A percentile compares a stretch with the other conserved stretches of the same genome.
Evolutionary conservation across 2,329 filamentous ascomycete genomes (phyloP).

Genomic region (Colletotrichum simmondsii): DNA sequence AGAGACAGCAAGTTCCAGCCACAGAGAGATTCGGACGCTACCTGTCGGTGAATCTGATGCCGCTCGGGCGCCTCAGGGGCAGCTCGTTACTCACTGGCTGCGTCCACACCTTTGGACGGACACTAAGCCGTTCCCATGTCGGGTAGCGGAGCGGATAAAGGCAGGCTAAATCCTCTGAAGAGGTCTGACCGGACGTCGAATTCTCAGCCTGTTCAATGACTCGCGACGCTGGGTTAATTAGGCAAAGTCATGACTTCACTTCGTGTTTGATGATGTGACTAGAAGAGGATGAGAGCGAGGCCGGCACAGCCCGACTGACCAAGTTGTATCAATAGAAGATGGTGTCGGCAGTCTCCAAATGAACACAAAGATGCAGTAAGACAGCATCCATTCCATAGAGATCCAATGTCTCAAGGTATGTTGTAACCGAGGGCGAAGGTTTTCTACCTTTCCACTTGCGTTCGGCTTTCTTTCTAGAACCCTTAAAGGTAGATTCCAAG

Average conservation of each 20-base stretch:
- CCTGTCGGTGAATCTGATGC: neutral
- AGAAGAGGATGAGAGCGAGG: no score
- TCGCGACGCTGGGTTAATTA: neutral
- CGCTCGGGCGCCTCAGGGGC: neutral
- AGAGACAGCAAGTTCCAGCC: neutral
- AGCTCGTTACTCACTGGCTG: neutral
- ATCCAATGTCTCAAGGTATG: neutral
- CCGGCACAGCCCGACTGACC: no score
- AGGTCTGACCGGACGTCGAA: constrained; percentile 5
- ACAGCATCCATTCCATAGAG: neutral
- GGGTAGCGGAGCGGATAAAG: neutral
- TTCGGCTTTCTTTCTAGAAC: neutral
- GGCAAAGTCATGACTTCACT: neutral
- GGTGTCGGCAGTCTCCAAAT: neutral
- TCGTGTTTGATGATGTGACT: neutral
- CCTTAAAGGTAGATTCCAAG: neutral
- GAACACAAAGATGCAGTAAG: neutral
- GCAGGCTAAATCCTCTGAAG: neutral
- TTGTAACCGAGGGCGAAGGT: neutral
- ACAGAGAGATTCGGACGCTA: neutral
- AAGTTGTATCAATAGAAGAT: neutral
- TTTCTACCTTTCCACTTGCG: neutral
- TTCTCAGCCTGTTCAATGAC: constrained; percentile 1
- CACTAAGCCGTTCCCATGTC: neutral
- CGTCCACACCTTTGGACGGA: neutral